Base-by-base conservation (phyloP, 1,284 basidiomycete genomes). In the Ustilago tritici region DNA sequence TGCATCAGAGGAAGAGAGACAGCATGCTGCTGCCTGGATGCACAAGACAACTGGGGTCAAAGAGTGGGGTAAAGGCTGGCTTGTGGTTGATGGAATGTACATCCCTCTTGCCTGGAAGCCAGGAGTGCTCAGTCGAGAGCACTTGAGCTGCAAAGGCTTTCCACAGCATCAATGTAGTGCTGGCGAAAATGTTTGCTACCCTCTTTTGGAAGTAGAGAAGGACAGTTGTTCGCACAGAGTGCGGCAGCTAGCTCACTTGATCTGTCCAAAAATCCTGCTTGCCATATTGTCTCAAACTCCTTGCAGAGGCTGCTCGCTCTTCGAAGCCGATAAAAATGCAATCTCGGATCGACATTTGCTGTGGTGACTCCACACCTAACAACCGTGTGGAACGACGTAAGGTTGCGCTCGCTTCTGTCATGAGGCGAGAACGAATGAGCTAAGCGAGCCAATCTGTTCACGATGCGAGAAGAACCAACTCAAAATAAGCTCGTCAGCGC, bases 391-490 rank as follows among this genome's bases (percentile, higher is more conserved):
- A 31, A 49, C 6, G 46, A 28, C 2, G 14, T 11, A 28, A 23
- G 46, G 46, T 28, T 49, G 46, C 46, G 31, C 23, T 28, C 49
- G 49, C 49, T 50, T 50, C 28, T 50, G 47, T 49, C 19, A 49
- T 23, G 47, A 49, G 6, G n/a, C 6, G 49, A 32, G 49, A 50
- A 12, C 23, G 28, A 9, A 50, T 50, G 28, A 15, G 49, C 49
- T 50, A 34, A 50, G 49, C 31, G 49, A 34, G 46, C 23, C 46
- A 41, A 41, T 41, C 40, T 41, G 40, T 15, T 41, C 40, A 23
- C 23, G 46, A 49, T 9, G 46, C 46, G 46, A 49, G 46, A 49
- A 49, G 49, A 50, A 23, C 28, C 28, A 50, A 50, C 49, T 15
- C 49, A 50, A 50, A 50, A 31, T 50, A 50, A 50, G 49, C 49